phyloP scores from a whole-genome alignment of 169 alveolate species.

The Cryptosporidium andersoni region DNA sequence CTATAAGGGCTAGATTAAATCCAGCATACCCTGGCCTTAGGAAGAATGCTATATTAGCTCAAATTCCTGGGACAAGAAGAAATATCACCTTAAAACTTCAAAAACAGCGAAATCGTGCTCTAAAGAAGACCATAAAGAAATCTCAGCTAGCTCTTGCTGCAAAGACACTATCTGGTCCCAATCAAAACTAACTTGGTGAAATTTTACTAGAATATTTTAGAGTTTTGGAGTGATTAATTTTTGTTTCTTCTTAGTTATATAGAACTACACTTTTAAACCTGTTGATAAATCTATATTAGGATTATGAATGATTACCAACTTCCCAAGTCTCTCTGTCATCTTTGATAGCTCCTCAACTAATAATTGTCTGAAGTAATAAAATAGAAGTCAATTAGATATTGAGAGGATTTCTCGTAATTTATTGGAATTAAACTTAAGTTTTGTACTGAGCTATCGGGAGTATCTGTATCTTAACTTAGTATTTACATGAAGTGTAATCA shows the following conservation, averaged over 20 bases:
- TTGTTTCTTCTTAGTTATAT: too few relatives aligned
- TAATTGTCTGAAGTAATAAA: not conserved
- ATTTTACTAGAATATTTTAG: not conserved
- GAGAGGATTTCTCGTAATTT: not conserved
- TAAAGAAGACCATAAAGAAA: constrained; percentile 65
- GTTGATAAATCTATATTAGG: constrained; percentile 19
- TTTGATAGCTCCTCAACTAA: constrained; percentile 20
- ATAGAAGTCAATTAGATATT: not conserved
- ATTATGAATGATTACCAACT: constrained; percentile 25
- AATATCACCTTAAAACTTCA: constrained; percentile 46
- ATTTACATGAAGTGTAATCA: too few relatives aligned
- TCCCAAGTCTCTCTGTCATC: constrained; percentile 41
- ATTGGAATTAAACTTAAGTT: not conserved
- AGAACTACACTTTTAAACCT: not conserved
- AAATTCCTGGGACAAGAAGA: constrained; percentile 70
- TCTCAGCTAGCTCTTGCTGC: constrained; percentile 66
- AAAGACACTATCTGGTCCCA: constrained; percentile 61
- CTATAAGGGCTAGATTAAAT: constrained; percentile 52
- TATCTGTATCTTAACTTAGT: too few relatives aligned
- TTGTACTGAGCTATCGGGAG: not conserved
- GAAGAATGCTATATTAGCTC: constrained; percentile 63
- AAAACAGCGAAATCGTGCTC: constrained; percentile 68
- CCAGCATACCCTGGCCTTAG: constrained; percentile 71
- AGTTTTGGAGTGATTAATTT: too few relatives aligned
- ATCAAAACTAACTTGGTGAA: constrained; percentile 50